Percentiles rank a stretch among this genome's conserved stretches.
phyloP scores from a whole-genome alignment of 305 asterid genomes.

The Fraxinus baroniana region DNA sequence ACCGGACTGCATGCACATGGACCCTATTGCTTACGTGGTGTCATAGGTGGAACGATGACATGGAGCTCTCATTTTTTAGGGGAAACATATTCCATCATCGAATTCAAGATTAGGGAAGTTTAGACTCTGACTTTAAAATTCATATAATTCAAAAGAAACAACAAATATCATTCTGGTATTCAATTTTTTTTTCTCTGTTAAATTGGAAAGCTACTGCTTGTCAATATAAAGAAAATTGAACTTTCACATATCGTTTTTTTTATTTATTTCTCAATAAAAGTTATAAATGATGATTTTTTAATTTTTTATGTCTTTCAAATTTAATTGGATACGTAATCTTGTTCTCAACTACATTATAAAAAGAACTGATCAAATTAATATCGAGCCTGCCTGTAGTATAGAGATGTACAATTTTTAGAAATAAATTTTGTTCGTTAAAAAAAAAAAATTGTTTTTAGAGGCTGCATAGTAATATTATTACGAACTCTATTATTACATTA shows the following conservation, averaged over 20 bases:
- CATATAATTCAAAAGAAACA: background rate
- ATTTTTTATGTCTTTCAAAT: background rate
- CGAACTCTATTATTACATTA: background rate
- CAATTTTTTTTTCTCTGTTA: background rate
- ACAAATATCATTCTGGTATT: background rate
- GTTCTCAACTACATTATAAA: background rate
- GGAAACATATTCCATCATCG: no score
- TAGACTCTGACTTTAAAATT: background rate
- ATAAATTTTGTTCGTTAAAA: background rate
- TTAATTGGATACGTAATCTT: background rate
- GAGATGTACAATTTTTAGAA: background rate
- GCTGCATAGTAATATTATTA: background rate
- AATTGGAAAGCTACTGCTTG: background rate
- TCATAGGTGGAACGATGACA: no score
- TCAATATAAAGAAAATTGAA: background rate
- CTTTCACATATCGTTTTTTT: background rate
- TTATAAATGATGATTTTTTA: background rate
- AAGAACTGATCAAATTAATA: background rate
- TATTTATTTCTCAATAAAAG: background rate
- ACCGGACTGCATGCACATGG: no score
- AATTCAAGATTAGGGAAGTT: background rate
- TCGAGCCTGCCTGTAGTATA: background rate
- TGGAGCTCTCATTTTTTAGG: no score
- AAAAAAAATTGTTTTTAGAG: background rate
- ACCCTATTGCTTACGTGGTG: no score